Conservation (phyloP, 1,284 basidiomycete genomes). For the Cystobasidium sp. region DNA sequence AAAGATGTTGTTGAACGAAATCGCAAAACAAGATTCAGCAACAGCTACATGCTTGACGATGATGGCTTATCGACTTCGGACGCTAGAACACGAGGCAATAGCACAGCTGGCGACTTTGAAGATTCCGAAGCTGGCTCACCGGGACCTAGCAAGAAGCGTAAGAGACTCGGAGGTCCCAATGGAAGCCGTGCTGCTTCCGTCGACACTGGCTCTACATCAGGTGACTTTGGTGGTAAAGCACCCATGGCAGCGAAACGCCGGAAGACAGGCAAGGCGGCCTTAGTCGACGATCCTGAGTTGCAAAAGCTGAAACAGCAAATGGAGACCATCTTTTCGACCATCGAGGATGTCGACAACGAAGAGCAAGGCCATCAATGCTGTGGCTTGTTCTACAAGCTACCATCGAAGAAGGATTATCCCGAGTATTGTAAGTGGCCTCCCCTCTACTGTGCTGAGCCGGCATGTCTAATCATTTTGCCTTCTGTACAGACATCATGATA, state of each 20-base stretch:
- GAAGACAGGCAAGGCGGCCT: constrained; percentile 62
- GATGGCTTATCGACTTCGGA: constrained; percentile 31
- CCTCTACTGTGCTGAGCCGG: background rate
- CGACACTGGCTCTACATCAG: constrained; percentile 34
- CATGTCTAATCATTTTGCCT: background rate
- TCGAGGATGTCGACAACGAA: constrained; percentile 68
- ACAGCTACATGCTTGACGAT: constrained; percentile 19
- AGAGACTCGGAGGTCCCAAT: constrained; percentile 36
- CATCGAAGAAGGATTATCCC: constrained; percentile 72
- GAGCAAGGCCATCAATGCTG: constrained; percentile 49
- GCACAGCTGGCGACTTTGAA: constrained; percentile 26
- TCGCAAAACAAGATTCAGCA: constrained; percentile 27
- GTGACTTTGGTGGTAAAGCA: constrained; percentile 67
- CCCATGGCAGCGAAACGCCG: constrained; percentile 62
- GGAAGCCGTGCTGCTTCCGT: constrained; percentile 30
- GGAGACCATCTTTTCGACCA: constrained; percentile 77
- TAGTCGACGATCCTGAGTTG: constrained; percentile 62
- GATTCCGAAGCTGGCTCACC: constrained; percentile 44
- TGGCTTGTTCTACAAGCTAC: constrained; percentile 57
- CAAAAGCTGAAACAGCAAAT: constrained; percentile 85
- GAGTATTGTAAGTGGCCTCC: constrained; percentile 66
- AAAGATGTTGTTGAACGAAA: constrained; percentile 28
- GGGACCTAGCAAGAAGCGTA: constrained; percentile 33
- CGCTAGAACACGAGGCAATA: constrained; percentile 27
- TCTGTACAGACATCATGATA: constrained; percentile 66